Conservation (phyloP, 2,329 filamentous ascomycete species). For the Cordyceps farinosa region DNA sequence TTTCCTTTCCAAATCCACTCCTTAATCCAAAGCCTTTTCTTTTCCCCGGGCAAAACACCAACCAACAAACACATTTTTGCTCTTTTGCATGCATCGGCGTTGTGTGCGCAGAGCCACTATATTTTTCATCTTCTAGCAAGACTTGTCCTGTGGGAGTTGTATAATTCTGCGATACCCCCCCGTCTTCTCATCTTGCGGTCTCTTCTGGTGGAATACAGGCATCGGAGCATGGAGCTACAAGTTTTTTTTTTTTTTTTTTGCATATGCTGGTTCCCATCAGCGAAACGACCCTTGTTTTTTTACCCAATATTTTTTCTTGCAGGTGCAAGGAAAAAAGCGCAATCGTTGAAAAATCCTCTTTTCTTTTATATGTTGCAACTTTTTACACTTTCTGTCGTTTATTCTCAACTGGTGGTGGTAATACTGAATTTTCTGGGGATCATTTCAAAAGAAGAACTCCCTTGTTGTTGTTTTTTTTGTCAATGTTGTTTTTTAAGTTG, state of each 20-base stretch:
- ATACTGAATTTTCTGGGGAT: neutral
- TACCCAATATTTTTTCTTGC: neutral
- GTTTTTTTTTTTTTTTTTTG: constrained; percentile 17
- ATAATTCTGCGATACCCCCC: neutral
- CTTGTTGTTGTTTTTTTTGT: constrained; percentile 21
- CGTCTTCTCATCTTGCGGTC: neutral
- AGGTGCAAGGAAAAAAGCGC: neutral
- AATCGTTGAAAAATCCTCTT: neutral
- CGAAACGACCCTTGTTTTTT: neutral
- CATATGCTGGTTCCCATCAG: neutral
- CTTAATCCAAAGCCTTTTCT: neutral
- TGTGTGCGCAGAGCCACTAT: neutral
- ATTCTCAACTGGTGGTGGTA: constrained; percentile 10
- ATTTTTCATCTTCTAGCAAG: neutral
- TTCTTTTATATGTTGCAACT: neutral
- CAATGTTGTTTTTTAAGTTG: constrained; percentile 19
- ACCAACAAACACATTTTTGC: neutral
- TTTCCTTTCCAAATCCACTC: neutral
- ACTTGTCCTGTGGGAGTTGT: neutral
- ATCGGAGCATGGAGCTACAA: neutral
- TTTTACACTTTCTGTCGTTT: neutral
- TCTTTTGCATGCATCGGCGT: constrained; percentile 21
- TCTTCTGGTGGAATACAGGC: neutral
- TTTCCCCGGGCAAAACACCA: neutral
- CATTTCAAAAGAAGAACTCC: neutral